A percentile compares a stretch with the other conserved stretches of the same genome.
phyloP scores from a whole-genome alignment of 805 yeast species.

The Saccharomyces paradoxus region DNA sequence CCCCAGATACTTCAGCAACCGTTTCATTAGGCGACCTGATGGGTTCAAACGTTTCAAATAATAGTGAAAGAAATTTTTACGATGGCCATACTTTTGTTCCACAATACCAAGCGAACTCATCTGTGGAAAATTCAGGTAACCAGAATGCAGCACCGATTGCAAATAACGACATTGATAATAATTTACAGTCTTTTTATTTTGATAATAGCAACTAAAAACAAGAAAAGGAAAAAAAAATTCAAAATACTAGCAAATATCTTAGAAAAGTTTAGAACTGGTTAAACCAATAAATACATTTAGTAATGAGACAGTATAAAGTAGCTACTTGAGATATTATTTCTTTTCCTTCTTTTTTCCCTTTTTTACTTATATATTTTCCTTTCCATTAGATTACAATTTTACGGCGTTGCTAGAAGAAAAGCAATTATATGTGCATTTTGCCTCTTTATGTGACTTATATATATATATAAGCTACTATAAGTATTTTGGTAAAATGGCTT shows the following conservation, averaged over 20 bases:
- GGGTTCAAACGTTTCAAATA: not conserved
- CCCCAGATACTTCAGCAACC: constrained; percentile 7
- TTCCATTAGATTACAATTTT: not conserved
- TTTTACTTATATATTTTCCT: not conserved
- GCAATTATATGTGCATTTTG: not conserved
- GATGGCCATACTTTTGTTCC: not conserved
- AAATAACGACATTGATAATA: not conserved
- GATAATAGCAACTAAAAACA: not conserved
- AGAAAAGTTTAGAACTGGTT: too few species aligned
- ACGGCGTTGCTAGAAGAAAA: too few species aligned
- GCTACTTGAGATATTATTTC: not conserved
- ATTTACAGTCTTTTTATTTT: not conserved
- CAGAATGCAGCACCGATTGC: not conserved
- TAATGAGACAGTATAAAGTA: not conserved
- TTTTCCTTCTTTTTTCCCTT: not conserved
- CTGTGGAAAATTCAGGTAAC: not conserved
- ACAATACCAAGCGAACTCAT: not conserved
- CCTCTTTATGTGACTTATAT: not conserved
- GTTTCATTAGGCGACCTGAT: constrained; percentile 6
- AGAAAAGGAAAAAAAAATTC: not conserved
- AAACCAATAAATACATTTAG: not conserved
- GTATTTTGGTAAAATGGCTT: constrained; percentile 19
- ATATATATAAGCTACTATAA: constrained; percentile 1
- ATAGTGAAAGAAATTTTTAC: not conserved
- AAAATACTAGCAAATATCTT: not conserved